Base-by-base conservation (phyloP, 805 yeast genomes). In the Ogataea methanolica region DNA sequence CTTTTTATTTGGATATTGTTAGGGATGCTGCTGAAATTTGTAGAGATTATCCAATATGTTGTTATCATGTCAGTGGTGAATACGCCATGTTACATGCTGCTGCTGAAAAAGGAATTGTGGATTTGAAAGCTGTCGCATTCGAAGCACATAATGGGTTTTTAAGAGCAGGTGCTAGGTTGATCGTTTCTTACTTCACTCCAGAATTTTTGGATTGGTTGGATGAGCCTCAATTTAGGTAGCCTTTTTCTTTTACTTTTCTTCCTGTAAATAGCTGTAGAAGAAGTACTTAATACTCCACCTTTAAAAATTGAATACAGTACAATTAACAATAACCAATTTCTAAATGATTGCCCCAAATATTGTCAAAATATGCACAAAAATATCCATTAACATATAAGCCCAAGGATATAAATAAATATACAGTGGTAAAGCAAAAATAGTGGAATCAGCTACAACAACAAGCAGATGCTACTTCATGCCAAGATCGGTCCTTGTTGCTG, bases 71-170 rank as follows among this genome's bases (percentile, higher is more conserved):
- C 22, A 82, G 92, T 64, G 99, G 99, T 37, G 99, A 94, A 69
- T 94, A 79, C 62, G 97, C 98, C 33, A 94, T 94, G 99, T 69
- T 94, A 54, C 96, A 91, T 63, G 99, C 99, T 7, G 98, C 97
- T 45, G 97, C 97, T 31, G 97, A 90, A 61, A 90, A 90, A 74
- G 96, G 96, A 36, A 78, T 91, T 50, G 87, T 85, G 51, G 97
- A 92, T 66, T 76, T 94, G 67, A 85, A 88, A 68, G 68, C 81
- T 48, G 68, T 82, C 75, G 80, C 90, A 0, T 87, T 86, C 59
- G 99, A 94, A 71, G 72, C 94, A 42, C 96, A 94, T 58, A 76
- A 88, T 52, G 97, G 99, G 1, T 84, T 88, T 61, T 75, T 92
- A 51, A 80, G 99, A 67, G 99, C 99, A 0, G 99, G 99, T 49